phyloP scores from a whole-genome alignment of 495 filamentous ascomycete species.

The Penicillium argentinense region DNA sequence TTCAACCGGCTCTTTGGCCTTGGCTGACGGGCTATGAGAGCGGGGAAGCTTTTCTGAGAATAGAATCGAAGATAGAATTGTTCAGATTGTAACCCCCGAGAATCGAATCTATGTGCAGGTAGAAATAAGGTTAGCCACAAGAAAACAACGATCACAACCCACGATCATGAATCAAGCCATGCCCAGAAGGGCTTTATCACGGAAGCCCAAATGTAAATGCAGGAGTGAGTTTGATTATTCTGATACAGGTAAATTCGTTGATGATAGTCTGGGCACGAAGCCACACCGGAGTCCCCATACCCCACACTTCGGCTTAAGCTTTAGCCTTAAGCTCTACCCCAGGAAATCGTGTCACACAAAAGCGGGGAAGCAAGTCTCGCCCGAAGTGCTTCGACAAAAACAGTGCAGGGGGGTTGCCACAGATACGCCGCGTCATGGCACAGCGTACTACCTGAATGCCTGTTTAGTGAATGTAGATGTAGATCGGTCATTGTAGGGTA shows the following conservation, averaged over 20 bases:
- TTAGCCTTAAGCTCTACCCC: background rate
- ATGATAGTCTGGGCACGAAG: background rate
- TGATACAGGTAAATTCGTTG: background rate
- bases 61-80: background rate
- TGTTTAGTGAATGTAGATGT: background rate
- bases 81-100: background rate
- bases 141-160: background rate
- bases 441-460: background rate
- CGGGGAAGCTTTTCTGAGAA: background rate
- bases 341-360: background rate
- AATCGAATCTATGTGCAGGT: too few species aligned
- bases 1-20: constrained; percentile 1
- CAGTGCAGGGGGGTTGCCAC: background rate
- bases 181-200: too few species aligned
- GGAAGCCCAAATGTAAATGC: too few species aligned
- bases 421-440: background rate
- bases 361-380: background rate
- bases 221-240: too few species aligned
- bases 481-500: background rate
- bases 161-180: too few species aligned
- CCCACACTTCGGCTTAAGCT: constrained; percentile 4
- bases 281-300: too few species aligned
- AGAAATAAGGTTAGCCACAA: too few species aligned
- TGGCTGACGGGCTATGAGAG: constrained; percentile 1
- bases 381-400: background rate